A percentile compares a stretch with the other conserved stretches of the same genome.
These are phyloP conservation scores for Vigna mungo DNA, from an alignment of 306 rosid genomes.

Conservation along the genomic window DNA sequence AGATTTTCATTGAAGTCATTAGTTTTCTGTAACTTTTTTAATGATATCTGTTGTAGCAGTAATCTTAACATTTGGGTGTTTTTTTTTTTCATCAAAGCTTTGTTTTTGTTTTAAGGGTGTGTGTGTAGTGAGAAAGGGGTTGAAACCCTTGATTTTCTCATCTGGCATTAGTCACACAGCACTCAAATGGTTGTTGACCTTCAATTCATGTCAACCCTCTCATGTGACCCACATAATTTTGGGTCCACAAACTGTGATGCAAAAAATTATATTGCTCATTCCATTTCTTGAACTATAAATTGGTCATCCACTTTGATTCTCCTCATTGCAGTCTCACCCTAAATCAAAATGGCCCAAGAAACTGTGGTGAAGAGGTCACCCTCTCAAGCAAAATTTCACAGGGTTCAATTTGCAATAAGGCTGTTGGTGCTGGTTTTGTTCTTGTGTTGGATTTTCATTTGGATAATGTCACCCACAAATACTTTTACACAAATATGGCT, in stretches of 20 bases:
- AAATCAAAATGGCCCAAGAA: constrained; percentile 39
- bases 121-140: neutral
- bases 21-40: too few relatives aligned
- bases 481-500: constrained; percentile 49
- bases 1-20: too few relatives aligned
- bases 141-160: neutral
- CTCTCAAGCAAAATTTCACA: constrained; percentile 38
- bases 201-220: constrained; percentile 17
- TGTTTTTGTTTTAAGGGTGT: too few relatives aligned
- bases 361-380: constrained; percentile 42
- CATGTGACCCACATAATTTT: neutral
- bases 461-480: constrained; percentile 65
- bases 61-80: too few relatives aligned
- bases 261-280: neutral
- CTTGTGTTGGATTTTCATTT: constrained; percentile 56
- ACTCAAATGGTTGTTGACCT: constrained; percentile 9
- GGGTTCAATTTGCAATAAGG: constrained; percentile 49
- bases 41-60: too few relatives aligned
- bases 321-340: neutral
- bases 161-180: constrained; percentile 13
- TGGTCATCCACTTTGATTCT: neutral
- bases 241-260: constrained; percentile 1
- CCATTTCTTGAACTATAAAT: constrained; percentile 50
- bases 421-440: constrained; percentile 48
- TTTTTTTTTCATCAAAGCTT: too few relatives aligned